These are phyloP conservation scores for Lactarius sanguifluus DNA, from an alignment of 768 basidiomycete species.

Conservation along the genomic window DNA sequence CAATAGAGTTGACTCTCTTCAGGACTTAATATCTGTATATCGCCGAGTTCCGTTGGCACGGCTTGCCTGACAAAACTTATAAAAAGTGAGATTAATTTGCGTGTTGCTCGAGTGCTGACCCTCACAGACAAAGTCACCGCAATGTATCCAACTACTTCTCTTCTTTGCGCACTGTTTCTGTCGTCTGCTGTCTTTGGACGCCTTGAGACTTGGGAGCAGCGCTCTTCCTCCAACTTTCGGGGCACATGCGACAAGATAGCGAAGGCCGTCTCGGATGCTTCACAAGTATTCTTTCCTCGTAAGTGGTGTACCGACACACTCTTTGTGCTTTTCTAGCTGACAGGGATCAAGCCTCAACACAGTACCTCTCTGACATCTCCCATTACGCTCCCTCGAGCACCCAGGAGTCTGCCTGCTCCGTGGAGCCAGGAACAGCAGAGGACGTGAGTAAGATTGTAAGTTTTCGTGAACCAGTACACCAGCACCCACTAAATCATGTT, in stretches of 20 bases:
- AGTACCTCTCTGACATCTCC: constrained; percentile 19
- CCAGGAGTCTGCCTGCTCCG: constrained; percentile 26
- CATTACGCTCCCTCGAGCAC: constrained; percentile 25
- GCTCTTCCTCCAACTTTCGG: not conserved
- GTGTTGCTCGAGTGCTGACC: not conserved
- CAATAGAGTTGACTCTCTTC: too few relatives aligned
- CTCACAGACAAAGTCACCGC: not conserved
- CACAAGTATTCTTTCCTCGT: constrained; percentile 9
- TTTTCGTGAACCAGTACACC: not conserved
- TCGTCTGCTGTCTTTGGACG: not conserved
- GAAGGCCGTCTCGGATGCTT: not conserved
- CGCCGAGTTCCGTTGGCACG: too few relatives aligned
- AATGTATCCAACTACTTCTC: not conserved
- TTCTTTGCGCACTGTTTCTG: not conserved
- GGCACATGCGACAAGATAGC: not conserved
- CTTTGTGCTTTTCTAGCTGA: not conserved
- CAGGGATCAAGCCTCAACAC: constrained; percentile 5
- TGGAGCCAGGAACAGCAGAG: constrained; percentile 29
- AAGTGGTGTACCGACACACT: not conserved
- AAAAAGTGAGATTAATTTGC: not conserved
- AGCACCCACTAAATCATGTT: not conserved
- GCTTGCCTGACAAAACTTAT: not conserved
- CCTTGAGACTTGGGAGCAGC: not conserved
- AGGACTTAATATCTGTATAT: too few relatives aligned
- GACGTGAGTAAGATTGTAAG: constrained; percentile 29